A percentile compares a stretch with the other conserved stretches of the same genome.
phyloP scores from a whole-genome alignment of 192 early-diverging fungal genomes.

The Phlyctochytrium arcticum region DNA sequence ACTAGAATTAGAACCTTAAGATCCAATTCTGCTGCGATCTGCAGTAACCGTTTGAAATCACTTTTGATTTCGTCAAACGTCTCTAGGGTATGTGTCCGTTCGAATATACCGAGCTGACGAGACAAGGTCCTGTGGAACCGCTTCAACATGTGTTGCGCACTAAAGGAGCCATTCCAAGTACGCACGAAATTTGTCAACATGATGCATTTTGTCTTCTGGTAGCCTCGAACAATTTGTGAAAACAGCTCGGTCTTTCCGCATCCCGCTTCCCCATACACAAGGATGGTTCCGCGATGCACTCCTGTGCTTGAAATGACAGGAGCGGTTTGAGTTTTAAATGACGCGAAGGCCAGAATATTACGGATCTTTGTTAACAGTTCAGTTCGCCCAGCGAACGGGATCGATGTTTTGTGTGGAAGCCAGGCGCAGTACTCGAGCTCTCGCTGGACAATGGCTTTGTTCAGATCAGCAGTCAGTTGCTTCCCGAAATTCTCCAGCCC shows the following conservation, averaged over 20 bases:
- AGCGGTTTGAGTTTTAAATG: neutral
- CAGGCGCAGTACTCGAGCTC: neutral
- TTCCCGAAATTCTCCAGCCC: slow-evolving; percentile 6
- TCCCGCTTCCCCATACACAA: neutral
- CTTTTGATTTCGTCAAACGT: no score
- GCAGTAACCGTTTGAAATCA: no score
- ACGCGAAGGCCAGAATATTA: neutral
- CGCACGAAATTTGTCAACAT: slow-evolving; percentile 7
- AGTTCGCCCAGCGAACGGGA: neutral
- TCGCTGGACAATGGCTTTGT: neutral
- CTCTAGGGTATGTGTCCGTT: no score
- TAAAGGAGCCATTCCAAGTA: slow-evolving; percentile 5
- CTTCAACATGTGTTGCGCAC: neutral
- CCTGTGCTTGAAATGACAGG: no score
- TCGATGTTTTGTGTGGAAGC: neutral
- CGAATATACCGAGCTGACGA: neutral
- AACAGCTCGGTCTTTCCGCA: slow-evolving; percentile 2
- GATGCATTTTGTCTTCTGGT: neutral
- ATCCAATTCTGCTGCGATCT: neutral
- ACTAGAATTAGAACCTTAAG: slow-evolving; percentile 1
- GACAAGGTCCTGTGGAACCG: neutral
- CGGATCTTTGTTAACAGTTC: neutral
- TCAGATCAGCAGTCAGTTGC: neutral
- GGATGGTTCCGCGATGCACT: neutral
- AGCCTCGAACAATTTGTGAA: neutral